A percentile compares a stretch with the other conserved stretches of the same genome.
These are phyloP conservation scores for Borealophlyctis nickersoniae DNA, from an alignment of 192 early-diverging fungal species.

Conservation along the genomic window DNA sequence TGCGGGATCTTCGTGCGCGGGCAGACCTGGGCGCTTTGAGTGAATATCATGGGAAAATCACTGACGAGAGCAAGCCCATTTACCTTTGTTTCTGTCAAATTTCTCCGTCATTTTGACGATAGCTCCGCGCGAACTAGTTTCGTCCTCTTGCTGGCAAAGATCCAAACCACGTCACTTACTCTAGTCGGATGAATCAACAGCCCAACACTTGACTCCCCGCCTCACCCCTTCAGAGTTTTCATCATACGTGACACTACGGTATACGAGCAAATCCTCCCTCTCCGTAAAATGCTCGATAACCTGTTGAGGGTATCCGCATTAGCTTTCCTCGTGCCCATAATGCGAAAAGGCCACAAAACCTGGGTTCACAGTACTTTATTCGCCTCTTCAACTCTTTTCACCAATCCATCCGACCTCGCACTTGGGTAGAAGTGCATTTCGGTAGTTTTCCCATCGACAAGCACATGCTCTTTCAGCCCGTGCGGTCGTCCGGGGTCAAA, in stretches of 20 bases:
- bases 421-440: conserved; percentile 55
- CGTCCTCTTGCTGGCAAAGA: conserved; percentile 20
- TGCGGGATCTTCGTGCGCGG: conserved; percentile 36
- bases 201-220: no score
- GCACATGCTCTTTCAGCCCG: conserved; percentile 54
- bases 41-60: not conserved
- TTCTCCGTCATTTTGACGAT: conserved; percentile 62
- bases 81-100: conserved; percentile 40
- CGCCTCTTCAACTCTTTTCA: conserved; percentile 44
- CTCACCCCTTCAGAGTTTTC: not conserved
- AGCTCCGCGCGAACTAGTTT: conserved; percentile 10
- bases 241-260: conserved; percentile 54
- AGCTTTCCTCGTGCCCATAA: no score
- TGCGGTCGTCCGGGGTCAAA: conserved; percentile 53
- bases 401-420: conserved; percentile 51
- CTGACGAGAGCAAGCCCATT: no score
- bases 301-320: conserved; percentile 19
- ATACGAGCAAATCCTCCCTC: conserved; percentile 50
- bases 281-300: conserved; percentile 51
- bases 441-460: conserved; percentile 44
- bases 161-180: no score
- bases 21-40: conserved; percentile 23
- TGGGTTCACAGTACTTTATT: conserved; percentile 38
- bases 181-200: no score
- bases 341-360: not conserved